Percentiles rank a stretch among this genome's conserved stretches.
These are phyloP conservation scores for Eucalyptus sp. DNA, from an alignment of 345 rosid genomes.

Conservation along the genomic window DNA sequence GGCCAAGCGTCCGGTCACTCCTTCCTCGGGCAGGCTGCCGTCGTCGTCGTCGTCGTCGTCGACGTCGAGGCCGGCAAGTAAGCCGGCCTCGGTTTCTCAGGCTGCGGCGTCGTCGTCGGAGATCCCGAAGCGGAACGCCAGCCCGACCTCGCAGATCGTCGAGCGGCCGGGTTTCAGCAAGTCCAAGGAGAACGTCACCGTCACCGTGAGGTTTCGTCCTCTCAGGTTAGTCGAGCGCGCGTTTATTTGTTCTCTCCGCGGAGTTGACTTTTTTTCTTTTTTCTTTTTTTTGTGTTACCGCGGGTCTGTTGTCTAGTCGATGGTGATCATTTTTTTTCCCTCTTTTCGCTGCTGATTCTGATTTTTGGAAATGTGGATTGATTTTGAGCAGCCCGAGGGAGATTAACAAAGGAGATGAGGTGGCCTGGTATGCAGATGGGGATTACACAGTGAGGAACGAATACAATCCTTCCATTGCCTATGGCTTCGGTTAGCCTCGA, in stretches of 20 bases:
- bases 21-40: conserved; percentile 19
- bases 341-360: conserved; percentile 2
- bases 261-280: neutral
- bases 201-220: conserved; percentile 96
- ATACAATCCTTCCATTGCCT: conserved; percentile 75
- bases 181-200: conserved; percentile 78
- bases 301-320: neutral
- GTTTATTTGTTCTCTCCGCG: neutral
- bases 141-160: neutral
- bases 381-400: conserved; percentile 67
- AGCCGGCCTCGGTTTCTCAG: conserved; percentile 4
- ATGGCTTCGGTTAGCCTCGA: conserved; percentile 73
- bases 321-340: neutral
- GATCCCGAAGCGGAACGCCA: conserved; percentile 23
- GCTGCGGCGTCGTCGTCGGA: conserved; percentile 8
- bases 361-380: neutral
- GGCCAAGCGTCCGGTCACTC: conserved; percentile 35
- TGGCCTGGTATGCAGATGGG: conserved; percentile 99
- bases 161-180: neutral
- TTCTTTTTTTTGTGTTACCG: neutral
- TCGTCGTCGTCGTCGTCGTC: conserved; percentile 3
- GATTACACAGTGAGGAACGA: conserved; percentile 85
- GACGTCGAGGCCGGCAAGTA: neutral
- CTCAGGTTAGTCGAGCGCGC: conserved; percentile 47
- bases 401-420: conserved; percentile 95